These are phyloP conservation scores for Pisolithus marmoratus DNA, from an alignment of 768 basidiomycete species.

Conservation along the genomic window DNA sequence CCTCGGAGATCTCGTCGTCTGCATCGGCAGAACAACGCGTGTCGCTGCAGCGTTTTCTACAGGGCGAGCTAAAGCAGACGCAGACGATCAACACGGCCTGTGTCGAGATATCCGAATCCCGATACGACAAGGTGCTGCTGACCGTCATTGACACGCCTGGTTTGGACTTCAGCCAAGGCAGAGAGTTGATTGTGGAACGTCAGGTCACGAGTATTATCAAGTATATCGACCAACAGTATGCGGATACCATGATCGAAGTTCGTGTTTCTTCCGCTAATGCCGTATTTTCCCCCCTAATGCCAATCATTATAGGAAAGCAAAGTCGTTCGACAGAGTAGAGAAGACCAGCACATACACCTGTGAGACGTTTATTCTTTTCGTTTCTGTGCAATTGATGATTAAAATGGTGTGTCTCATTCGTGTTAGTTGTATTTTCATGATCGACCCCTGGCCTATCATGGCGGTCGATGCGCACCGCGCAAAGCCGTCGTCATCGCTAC, in stretches of 20 bases:
- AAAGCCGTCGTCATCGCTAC: constrained; percentile 38
- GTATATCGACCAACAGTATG: constrained; percentile 76
- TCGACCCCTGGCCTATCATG: constrained; percentile 71
- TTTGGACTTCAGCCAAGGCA: constrained; percentile 66
- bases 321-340: constrained; percentile 80
- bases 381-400: not conserved
- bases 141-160: constrained; percentile 86
- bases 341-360: constrained; percentile 88
- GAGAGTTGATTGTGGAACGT: constrained; percentile 72
- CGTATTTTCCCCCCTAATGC: not conserved
- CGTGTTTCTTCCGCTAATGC: not conserved
- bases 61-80: constrained; percentile 55
- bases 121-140: constrained; percentile 71
- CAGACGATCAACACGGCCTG: constrained; percentile 60
- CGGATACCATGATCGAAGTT: constrained; percentile 85
- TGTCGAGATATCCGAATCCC: constrained; percentile 79
- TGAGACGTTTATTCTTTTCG: constrained; percentile 34
- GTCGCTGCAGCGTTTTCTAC: constrained; percentile 60
- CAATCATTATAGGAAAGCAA: constrained; percentile 64
- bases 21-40: constrained; percentile 72
- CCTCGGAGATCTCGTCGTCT: constrained; percentile 73
- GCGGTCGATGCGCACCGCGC: constrained; percentile 46
- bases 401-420: constrained; percentile 4
- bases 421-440: constrained; percentile 75
- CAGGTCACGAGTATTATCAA: constrained; percentile 71